These are phyloP conservation scores for Astrothelium macrocarpum DNA, from an alignment of 495 filamentous ascomycete species.

Conservation along the genomic window DNA sequence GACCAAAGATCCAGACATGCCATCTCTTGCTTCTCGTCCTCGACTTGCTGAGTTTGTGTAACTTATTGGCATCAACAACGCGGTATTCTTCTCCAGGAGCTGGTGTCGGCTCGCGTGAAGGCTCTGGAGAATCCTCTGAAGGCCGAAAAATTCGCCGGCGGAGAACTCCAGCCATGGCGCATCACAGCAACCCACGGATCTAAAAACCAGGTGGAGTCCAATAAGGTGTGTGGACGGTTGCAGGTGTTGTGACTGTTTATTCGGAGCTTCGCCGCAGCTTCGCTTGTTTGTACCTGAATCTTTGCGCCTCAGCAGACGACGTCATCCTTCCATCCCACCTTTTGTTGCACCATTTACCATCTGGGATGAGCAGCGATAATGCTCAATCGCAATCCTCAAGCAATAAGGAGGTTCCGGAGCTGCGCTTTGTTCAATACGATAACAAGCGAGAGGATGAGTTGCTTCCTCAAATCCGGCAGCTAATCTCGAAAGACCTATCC, in stretches of 20 bases:
- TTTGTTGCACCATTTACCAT: background rate
- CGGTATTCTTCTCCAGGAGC: constrained; percentile 16
- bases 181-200: background rate
- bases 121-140: constrained; percentile 4
- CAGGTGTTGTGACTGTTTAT: background rate
- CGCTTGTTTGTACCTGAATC: too few relatives aligned
- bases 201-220: background rate
- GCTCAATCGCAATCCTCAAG: background rate
- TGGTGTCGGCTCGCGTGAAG: constrained; percentile 21
- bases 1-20: constrained; percentile 66
- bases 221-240: background rate
- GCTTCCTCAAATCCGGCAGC: constrained; percentile 74
- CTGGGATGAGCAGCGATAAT: constrained; percentile 1
- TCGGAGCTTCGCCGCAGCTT: background rate
- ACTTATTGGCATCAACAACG: constrained; percentile 27
- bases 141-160: background rate
- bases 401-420: constrained; percentile 30
- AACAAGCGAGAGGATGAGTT: constrained; percentile 66
- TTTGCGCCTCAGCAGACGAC: background rate
- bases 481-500: constrained; percentile 95
- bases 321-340: background rate
- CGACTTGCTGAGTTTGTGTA: constrained; percentile 32
- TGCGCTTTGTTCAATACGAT: constrained; percentile 80
- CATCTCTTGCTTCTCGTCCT: constrained; percentile 53
- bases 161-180: background rate